These are phyloP conservation scores for Phytophthora pini DNA, from an alignment of 352 stramenopile species.

Conservation along the genomic window DNA sequence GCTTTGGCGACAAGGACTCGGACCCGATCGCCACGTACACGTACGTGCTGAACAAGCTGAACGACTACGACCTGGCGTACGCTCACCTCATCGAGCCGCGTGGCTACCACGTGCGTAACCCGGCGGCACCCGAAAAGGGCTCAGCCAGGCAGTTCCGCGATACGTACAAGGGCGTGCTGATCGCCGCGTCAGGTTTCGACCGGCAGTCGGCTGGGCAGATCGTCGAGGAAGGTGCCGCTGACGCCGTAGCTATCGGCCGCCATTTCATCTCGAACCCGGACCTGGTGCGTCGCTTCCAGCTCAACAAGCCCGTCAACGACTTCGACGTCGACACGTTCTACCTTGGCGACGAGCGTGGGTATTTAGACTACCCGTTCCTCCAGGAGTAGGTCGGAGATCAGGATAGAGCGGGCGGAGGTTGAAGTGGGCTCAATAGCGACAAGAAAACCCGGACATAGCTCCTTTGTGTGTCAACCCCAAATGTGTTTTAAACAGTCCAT, in stretches of 20 bases:
- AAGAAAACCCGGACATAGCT: not conserved
- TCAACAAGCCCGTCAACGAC: conserved; percentile 47
- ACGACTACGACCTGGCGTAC: conserved; percentile 66
- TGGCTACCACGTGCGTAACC: conserved; percentile 48
- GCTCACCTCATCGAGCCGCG: conserved; percentile 66
- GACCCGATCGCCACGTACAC: conserved; percentile 56
- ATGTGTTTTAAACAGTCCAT: not conserved
- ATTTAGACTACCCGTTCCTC: conserved; percentile 60
- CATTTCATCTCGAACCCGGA: conserved; percentile 84
- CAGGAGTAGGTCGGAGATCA: conserved; percentile 16
- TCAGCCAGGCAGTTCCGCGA: conserved; percentile 55
- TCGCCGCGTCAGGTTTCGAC: conserved; percentile 65
- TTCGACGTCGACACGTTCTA: conserved; percentile 64
- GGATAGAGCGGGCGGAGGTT: conserved; percentile 11
- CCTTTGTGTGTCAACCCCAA: not conserved
- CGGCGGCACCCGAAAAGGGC: conserved; percentile 46
- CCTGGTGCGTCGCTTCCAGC: conserved; percentile 60
- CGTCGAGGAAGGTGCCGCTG: conserved; percentile 56
- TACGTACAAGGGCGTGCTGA: conserved; percentile 69
- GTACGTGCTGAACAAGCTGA: conserved; percentile 62
- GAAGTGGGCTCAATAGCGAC: conserved; percentile 2
- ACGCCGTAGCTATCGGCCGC: conserved; percentile 73
- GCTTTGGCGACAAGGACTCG: conserved; percentile 56
- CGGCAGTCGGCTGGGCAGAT: conserved; percentile 52
- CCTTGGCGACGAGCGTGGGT: conserved; percentile 48